Percentiles rank a stretch among this genome's conserved stretches.
Conservation (phyloP, 495 filamentous ascomycete species). For the Pyrenula massariospora region DNA sequence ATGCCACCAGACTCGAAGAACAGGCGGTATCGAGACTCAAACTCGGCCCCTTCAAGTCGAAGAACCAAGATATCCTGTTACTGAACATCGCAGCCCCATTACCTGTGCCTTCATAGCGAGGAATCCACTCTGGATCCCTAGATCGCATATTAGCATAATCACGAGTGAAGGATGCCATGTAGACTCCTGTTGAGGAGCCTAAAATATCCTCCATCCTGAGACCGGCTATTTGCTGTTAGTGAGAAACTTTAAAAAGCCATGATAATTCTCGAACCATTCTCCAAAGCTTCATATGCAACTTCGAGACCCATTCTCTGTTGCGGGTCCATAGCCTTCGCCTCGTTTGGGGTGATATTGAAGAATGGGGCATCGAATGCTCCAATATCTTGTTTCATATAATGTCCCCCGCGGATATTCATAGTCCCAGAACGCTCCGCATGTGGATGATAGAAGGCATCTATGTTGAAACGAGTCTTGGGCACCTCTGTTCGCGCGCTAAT, state of each 20-base stretch:
- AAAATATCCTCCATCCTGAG: conserved; percentile 5
- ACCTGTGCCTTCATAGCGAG: conserved; percentile 31
- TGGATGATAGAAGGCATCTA: conserved; percentile 25
- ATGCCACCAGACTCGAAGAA: conserved; percentile 25
- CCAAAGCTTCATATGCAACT: conserved; percentile 42
- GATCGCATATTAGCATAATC: conserved; percentile 23
- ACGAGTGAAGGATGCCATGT: conserved; percentile 10
- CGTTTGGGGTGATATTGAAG: conserved; percentile 38
- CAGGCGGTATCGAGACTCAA: conserved; percentile 41
- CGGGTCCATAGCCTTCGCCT: conserved; percentile 32
- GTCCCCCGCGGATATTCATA: conserved; percentile 11
- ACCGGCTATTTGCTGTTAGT: conserved; percentile 3
- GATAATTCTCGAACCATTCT: no score
- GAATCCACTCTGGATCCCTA: conserved; percentile 22
- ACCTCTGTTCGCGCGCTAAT: no score
- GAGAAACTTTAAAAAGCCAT: no score
- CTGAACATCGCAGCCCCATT: conserved; percentile 25
- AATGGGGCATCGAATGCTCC: conserved; percentile 31
- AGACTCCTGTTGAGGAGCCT: conserved; percentile 9
- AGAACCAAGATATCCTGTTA: conserved; percentile 34
- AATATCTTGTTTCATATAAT: conserved; percentile 24
- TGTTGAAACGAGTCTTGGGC: conserved; percentile 22
- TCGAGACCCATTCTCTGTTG: conserved; percentile 35
- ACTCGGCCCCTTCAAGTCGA: conserved; percentile 34
- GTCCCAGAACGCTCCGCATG: conserved; percentile 1